phyloP scores from a whole-genome alignment of 1,139 yeast species.

The Protomyces lactucae-debilis region DNA sequence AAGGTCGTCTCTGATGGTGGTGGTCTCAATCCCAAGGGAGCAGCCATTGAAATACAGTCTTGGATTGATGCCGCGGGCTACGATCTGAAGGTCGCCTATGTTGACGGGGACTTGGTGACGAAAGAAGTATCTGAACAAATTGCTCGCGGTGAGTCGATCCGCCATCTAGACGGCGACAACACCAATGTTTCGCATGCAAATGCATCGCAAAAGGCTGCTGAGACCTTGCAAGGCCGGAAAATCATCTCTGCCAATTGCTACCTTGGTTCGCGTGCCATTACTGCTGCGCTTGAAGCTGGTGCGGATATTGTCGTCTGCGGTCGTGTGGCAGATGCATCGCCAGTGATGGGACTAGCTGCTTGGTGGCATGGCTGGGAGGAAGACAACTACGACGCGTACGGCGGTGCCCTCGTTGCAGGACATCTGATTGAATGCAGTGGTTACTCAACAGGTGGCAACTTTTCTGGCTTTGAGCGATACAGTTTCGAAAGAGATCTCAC shows the following conservation, averaged over 20 bases:
- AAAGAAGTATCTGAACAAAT: constrained; percentile 14
- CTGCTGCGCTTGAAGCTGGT: constrained; percentile 33
- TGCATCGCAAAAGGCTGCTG: constrained; percentile 28
- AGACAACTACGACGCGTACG: constrained; percentile 32
- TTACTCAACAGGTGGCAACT: constrained; percentile 35
- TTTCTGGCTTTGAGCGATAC: constrained; percentile 33
- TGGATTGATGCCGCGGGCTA: constrained; percentile 23
- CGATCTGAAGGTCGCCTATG: constrained; percentile 33
- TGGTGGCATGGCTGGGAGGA: constrained; percentile 36
- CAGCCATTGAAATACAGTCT: constrained; percentile 31
- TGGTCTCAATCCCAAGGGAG: constrained; percentile 33
- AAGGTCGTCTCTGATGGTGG: constrained; percentile 35
- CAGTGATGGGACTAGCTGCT: constrained; percentile 34
- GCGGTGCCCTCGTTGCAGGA: constrained; percentile 35
- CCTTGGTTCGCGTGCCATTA: constrained; percentile 34
- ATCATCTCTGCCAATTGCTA: constrained; percentile 33
- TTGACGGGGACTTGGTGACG: constrained; percentile 33
- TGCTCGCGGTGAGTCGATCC: constrained; percentile 26
- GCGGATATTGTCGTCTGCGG: constrained; percentile 36
- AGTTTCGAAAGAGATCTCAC: constrained; percentile 28
- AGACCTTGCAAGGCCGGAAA: constrained; percentile 24
- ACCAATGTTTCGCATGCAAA: constrained; percentile 11
- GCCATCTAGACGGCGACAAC: constrained; percentile 32
- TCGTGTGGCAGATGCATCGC: constrained; percentile 35
- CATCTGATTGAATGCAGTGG: constrained; percentile 35